Conservation (phyloP, 1,139 yeast species). For the Keqinozyma sinolaborantium region DNA sequence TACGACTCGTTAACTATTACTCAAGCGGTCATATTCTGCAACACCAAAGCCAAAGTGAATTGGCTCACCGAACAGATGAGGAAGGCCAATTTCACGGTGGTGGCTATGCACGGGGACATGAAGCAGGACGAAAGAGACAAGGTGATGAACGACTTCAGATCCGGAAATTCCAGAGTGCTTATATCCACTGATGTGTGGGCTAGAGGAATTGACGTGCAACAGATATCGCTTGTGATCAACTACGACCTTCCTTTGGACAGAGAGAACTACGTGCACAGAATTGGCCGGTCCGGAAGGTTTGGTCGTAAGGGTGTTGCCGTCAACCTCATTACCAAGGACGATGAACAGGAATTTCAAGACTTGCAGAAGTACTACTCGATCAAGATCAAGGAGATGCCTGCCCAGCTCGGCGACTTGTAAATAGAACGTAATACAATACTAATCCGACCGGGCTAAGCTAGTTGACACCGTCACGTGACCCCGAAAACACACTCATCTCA, state of each 20-base stretch:
- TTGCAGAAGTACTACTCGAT: constrained; percentile 77
- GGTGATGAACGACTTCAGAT: constrained; percentile 82
- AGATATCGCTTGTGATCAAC: constrained; percentile 90
- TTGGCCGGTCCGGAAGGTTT: constrained; percentile 93
- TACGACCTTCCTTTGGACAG: constrained; percentile 83
- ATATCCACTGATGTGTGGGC: constrained; percentile 98
- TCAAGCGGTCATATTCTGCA: constrained; percentile 95
- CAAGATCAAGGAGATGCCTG: constrained; percentile 85
- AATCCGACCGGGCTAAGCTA: not conserved
- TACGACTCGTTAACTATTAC: constrained; percentile 94
- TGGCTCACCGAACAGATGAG: constrained; percentile 81
- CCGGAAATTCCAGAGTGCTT: constrained; percentile 76
- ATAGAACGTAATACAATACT: no score
- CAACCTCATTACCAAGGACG: constrained; percentile 76
- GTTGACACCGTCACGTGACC: not conserved
- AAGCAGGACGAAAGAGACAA: constrained; percentile 87
- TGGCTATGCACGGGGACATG: constrained; percentile 97
- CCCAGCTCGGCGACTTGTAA: constrained; percentile 51
- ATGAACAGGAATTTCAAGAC: constrained; percentile 55
- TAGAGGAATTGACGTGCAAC: constrained; percentile 96
- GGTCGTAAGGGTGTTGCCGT: constrained; percentile 96
- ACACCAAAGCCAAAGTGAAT: constrained; percentile 87
- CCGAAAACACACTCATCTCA: not conserved
- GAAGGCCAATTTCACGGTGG: constrained; percentile 82
- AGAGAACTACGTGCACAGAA: constrained; percentile 90